phyloP scores from a whole-genome alignment of 768 basidiomycete species.

The Candolleomyces efflorescens region DNA sequence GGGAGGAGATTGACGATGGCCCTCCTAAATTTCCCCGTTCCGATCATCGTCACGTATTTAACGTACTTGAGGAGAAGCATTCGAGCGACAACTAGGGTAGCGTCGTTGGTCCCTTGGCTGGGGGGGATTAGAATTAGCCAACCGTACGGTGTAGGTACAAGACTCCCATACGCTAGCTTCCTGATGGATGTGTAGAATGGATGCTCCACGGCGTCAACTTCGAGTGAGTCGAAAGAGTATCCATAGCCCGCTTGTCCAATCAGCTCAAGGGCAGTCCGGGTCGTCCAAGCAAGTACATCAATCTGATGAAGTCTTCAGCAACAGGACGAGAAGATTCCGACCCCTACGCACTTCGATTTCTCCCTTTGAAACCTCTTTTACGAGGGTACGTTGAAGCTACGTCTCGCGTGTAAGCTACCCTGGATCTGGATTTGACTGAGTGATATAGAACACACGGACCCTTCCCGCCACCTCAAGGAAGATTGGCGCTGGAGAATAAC shows the following conservation, averaged over 20 bases:
- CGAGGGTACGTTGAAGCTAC: neutral
- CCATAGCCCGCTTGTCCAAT: conserved; percentile 47
- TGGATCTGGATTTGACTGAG: no score
- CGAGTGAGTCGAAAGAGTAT: conserved; percentile 37
- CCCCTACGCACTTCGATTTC: conserved; percentile 9
- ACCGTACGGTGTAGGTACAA: neutral
- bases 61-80: conserved; percentile 13
- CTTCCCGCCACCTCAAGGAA: conserved; percentile 20
- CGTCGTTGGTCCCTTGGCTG: conserved; percentile 10
- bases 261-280: conserved; percentile 43
- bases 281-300: conserved; percentile 31
- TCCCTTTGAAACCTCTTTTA: neutral
- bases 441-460: neutral
- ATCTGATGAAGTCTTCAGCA: conserved; percentile 17
- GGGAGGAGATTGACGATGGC: conserved; percentile 31
- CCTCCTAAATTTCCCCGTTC: conserved; percentile 25
- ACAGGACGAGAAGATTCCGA: neutral
- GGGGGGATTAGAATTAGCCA: neutral
- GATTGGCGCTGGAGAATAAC: conserved; percentile 17
- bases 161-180: conserved; percentile 22
- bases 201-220: conserved; percentile 23
- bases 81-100: conserved; percentile 9
- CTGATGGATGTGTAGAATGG: conserved; percentile 30
- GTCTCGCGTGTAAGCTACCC: no score
- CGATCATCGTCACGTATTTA: conserved; percentile 16